phyloP scores from a whole-genome alignment of 169 alveolate genomes.

The Cryptosporidium canis region DNA sequence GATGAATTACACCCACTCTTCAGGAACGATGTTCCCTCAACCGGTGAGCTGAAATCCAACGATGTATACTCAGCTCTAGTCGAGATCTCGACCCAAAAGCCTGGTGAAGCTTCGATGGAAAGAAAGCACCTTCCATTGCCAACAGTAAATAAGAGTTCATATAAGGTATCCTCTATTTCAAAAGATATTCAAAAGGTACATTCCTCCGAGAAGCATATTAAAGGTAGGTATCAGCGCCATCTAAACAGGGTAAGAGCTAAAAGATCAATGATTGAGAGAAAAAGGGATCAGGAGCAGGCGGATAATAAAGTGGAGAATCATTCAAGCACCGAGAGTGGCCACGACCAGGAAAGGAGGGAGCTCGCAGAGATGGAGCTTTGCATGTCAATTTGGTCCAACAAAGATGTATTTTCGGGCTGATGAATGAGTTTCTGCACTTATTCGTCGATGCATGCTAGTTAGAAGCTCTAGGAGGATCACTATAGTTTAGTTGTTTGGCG shows the following conservation, averaged over 20 bases:
- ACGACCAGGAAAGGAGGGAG: not conserved
- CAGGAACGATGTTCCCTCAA: constrained; percentile 58
- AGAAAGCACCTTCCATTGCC: not conserved
- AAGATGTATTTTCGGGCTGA: not conserved
- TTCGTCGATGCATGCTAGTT: not conserved
- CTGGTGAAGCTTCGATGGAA: not conserved
- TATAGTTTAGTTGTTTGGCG: too few species aligned
- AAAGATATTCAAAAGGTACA: not conserved
- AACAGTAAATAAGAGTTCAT: not conserved
- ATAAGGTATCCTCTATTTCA: not conserved
- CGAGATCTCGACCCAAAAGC: constrained; percentile 19
- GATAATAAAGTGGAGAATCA: not conserved
- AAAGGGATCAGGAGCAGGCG: constrained; percentile 9
- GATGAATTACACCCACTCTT: constrained; percentile 68
- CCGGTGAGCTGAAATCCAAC: constrained; percentile 25
- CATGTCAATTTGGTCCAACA: constrained; percentile 68
- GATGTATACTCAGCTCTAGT: constrained; percentile 56
- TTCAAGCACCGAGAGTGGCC: not conserved
- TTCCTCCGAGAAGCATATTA: not conserved
- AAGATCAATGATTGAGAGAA: constrained; percentile 21
- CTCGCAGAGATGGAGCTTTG: constrained; percentile 59
- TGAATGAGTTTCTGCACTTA: not conserved
- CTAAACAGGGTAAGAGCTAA: constrained; percentile 33
- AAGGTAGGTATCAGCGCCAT: constrained; percentile 57
- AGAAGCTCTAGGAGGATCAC: not conserved